Percentiles rank a stretch among this genome's conserved stretches.
These are phyloP conservation scores for Jatropha podagrica DNA, from an alignment of 441 rosid genomes.

Conservation along the genomic window DNA sequence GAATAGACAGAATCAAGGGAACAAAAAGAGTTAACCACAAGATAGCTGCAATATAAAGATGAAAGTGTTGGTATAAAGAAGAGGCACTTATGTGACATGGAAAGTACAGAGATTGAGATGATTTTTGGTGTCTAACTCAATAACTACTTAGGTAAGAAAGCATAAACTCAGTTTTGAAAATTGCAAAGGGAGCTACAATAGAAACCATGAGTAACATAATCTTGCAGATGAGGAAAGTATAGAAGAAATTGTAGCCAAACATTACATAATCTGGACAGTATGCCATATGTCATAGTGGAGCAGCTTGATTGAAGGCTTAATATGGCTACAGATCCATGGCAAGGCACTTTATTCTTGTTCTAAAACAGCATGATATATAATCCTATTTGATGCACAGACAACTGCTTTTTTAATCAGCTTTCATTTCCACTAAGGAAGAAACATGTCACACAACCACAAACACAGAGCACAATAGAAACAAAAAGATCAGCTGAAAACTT, in stretches of 20 bases:
- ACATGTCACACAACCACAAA: neutral
- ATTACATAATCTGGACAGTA: neutral
- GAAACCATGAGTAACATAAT: neutral
- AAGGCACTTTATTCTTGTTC: neutral
- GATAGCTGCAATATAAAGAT: neutral
- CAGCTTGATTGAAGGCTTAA: neutral
- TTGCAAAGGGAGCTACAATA: neutral
- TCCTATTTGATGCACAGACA: neutral
- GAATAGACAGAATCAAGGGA: neutral
- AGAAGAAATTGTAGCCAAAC: conserved; percentile 3
- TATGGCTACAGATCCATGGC: neutral
- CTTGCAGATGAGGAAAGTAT: neutral
- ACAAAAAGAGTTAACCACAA: neutral
- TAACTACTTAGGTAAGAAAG: neutral
- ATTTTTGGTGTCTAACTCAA: neutral
- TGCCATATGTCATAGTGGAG: neutral
- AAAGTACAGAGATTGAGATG: neutral
- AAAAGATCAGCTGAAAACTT: neutral
- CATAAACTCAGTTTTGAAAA: conserved; percentile 4
- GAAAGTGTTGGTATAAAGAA: neutral
- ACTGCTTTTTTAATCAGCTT: neutral
- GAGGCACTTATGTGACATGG: neutral
- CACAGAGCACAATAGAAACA: neutral
- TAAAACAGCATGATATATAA: neutral
- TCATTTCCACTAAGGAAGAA: neutral